Percentiles rank a stretch among this genome's conserved stretches.
phyloP scores from a whole-genome alignment of 2,329 filamentous ascomycete genomes.

The Lachnellula subtilissima region DNA sequence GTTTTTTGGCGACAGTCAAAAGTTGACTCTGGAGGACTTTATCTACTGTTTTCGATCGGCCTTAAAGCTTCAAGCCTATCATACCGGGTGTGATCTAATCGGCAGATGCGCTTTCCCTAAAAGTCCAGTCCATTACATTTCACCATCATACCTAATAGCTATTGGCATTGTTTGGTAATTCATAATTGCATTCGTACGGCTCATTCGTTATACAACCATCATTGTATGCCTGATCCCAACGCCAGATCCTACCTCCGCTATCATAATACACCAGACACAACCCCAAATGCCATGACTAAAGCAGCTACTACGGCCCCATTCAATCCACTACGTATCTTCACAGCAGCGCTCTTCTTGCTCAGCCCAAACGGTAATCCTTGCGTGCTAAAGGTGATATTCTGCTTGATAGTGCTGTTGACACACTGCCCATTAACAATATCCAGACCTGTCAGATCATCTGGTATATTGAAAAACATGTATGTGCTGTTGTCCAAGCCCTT shows the following conservation, averaged over 20 bases:
- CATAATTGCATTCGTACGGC: too few species aligned
- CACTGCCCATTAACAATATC: constrained; percentile 67
- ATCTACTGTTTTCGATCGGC: too few species aligned
- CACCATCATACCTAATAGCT: too few species aligned
- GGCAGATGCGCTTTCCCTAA: too few species aligned
- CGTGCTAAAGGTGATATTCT: constrained; percentile 67
- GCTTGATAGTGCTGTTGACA: constrained; percentile 56
- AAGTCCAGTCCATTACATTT: too few species aligned
- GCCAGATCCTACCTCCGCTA: background rate
- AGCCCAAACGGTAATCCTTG: constrained; percentile 51
- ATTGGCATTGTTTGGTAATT: too few species aligned
- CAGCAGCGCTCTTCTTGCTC: constrained; percentile 24
- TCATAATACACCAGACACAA: constrained; percentile 15
- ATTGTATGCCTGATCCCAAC: background rate
- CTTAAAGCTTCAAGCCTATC: too few species aligned
- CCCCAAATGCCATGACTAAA: constrained; percentile 9
- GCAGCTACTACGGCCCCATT: constrained; percentile 7
- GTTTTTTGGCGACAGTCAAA: too few species aligned
- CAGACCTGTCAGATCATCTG: constrained; percentile 61
- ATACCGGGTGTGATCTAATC: too few species aligned
- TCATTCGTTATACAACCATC: background rate
- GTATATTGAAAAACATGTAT: constrained; percentile 76
- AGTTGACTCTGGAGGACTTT: too few species aligned
- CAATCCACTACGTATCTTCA: constrained; percentile 1
- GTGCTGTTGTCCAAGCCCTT: constrained; percentile 57